Evolutionary conservation across 2,329 filamentous ascomycete species (phyloP), one percentile per base, ranked within the genome.

Genomic region (Fusarium falciforme): DNA sequence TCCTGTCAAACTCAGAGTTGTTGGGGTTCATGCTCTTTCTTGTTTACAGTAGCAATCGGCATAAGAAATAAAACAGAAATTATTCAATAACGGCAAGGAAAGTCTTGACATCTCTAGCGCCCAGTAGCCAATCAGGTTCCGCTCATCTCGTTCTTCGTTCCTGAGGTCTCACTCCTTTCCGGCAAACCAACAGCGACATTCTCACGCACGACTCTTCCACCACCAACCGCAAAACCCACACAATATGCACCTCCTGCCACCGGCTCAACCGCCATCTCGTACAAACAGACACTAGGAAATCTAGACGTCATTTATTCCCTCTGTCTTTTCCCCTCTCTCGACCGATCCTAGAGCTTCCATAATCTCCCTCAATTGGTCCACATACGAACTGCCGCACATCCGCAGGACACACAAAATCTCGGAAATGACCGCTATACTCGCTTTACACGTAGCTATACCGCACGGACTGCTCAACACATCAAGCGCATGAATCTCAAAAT

Each of bases 401-500:
- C 22, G 9, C 14, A 29, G 16, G 12, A 25, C 20, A 17, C 25
- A 49, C 22, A 27, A 49, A 25, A 63, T 58, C 22, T 61, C 70
- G 70, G 70, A 73, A 64, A 73, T 73, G 70, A 73, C 70, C 70
- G 64, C 29, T 47, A 40, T 65, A 44, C 52, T 36, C 35, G n/a
- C 9, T 55, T 54, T 62, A 38, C 71, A 76, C 47, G 61, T 64
- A 60, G 63, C 59, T 62, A 57, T 67, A 52, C 35, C 66, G 69
- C 71, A 74, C 71, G 58, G 72, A 68, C 72, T 38, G 31, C 54
- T 52, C 47, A 55, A 67, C 33, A n/a, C 44, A 60, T 54, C 29
- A 61, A 73, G 42, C 68, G 68, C 64, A 74, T 73, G 61, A 67
- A 67, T 74, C 54, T 74, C 64, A 35, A 70, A 33, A 73, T 74